These are phyloP conservation scores for Aspergillus campestris DNA, from an alignment of 495 filamentous ascomycete genomes.

Conservation along the genomic window DNA sequence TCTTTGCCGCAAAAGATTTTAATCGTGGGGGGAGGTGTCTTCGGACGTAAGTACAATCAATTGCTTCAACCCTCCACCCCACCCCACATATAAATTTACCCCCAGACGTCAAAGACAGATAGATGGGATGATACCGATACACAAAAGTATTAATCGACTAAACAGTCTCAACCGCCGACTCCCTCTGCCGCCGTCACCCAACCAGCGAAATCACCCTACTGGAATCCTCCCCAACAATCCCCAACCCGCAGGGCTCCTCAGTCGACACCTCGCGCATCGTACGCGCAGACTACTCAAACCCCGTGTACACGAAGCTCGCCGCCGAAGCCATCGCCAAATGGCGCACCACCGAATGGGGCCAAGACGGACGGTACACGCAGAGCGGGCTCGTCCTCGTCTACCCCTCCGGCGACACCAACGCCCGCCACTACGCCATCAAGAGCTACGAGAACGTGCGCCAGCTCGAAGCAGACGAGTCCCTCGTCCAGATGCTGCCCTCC, in stretches of 20 bases:
- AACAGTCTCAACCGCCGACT: constrained; percentile 53
- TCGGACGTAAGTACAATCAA: constrained; percentile 47
- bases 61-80: constrained; percentile 12
- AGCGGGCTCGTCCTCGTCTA: constrained; percentile 64
- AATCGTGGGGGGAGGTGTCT: constrained; percentile 71
- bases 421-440: constrained; percentile 55
- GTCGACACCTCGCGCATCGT: constrained; percentile 74
- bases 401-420: constrained; percentile 38
- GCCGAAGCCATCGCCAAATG: constrained; percentile 59
- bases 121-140: not conserved
- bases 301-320: constrained; percentile 62
- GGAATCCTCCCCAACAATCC: constrained; percentile 59
- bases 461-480: constrained; percentile 26
- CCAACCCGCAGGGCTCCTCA: constrained; percentile 60
- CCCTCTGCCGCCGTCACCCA: constrained; percentile 52
- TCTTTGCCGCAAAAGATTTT: constrained; percentile 48
- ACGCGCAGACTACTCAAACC: constrained; percentile 71
- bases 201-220: constrained; percentile 54
- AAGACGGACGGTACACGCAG: constrained; percentile 64
- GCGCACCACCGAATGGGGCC: constrained; percentile 56
- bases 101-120: not conserved
- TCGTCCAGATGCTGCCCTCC: constrained; percentile 40
- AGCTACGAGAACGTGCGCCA: constrained; percentile 57
- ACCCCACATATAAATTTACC: not conserved
- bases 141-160: not conserved